Base-by-base conservation (phyloP, 2,329 filamentous ascomycete species). In the Ophiostoma piceae region DNA sequence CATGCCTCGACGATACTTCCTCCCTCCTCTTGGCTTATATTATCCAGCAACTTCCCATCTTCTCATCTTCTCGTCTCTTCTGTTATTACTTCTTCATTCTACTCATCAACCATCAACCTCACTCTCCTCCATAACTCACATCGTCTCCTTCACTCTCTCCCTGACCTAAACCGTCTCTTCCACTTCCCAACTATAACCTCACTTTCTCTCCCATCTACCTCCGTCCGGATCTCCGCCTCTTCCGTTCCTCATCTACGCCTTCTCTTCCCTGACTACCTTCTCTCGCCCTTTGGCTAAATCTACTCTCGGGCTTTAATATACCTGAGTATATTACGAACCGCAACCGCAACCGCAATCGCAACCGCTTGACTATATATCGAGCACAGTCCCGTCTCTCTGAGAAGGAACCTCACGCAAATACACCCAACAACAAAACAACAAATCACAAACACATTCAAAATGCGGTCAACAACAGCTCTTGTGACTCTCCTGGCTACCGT, bases 381-480 rank as follows among this genome's bases (percentile, higher is more conserved):
- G 57, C 57, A 62, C 57, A 62, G 12, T 32, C 26, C 4, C 26
- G 26, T 32, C 26, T 19, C 22, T 29, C 12, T 26, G n/a, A 26
- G 51, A 60, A 29, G 57, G 22, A 29, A n/a, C 32, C 62, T 37
- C 29, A 39, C n/a, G 14, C 9, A 37, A 19, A 19, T 16, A 8
- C 32, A 37, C 16, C 32, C 12, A 39, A n/a, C 35, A 65, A 65
- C n/a, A 39, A 14, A 14, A 66, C 19, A 66, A 22, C 37, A 66
- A 43, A 41, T 12, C 35, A 35, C 51, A 22, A 22, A 22, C 62
- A 35, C 43, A n/a, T 29, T 14, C 68, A 69, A 66, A 29, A 71
- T 71, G 70, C 68, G 68, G 32, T 51, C 68, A 60, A 66, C 70
- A 62, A 68, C 70, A 47, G 26, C 66, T 12, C 32, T 71, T 35